Conservation (phyloP, 176 grass and related monocot species). For the Carex kokanica region DNA sequence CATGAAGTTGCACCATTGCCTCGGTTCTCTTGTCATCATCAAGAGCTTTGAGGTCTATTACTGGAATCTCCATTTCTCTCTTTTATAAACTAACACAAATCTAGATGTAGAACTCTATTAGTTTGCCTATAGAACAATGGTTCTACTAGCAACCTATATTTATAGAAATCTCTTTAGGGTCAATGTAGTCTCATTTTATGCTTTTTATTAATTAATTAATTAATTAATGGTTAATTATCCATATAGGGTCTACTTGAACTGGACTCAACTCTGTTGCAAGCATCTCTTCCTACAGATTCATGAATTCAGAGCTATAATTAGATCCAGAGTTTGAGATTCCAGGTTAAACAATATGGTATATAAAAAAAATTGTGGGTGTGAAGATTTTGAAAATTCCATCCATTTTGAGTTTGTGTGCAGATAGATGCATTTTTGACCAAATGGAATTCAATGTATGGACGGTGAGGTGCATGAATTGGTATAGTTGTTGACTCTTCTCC, state of each 20-base stretch:
- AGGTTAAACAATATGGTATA: conserved; percentile 1
- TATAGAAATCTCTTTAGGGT: conserved; percentile 17
- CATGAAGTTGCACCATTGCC: conserved; percentile 52
- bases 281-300: neutral
- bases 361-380: neutral
- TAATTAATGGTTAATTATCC: neutral
- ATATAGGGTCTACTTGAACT: neutral
- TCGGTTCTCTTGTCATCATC: conserved; percentile 33
- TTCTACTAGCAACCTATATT: conserved; percentile 19
- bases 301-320: neutral
- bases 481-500: neutral
- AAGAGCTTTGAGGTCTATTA: conserved; percentile 60
- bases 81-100: neutral
- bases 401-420: conserved; percentile 17
- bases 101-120: conserved; percentile 1
- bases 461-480: conserved; percentile 23
- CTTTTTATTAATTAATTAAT: neutral
- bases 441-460: conserved; percentile 15
- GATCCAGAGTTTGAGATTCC: neutral
- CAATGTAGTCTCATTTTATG: conserved; percentile 9
- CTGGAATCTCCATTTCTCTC: conserved; percentile 54
- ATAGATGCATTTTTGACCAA: neutral
- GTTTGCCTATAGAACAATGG: conserved; percentile 5
- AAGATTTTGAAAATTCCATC: neutral
- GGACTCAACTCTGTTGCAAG: conserved; percentile 2